Percentiles rank a stretch among this genome's conserved stretches.
Conservation (phyloP, 495 filamentous ascomycete genomes). For the Staphylotrichum tortipilum region DNA sequence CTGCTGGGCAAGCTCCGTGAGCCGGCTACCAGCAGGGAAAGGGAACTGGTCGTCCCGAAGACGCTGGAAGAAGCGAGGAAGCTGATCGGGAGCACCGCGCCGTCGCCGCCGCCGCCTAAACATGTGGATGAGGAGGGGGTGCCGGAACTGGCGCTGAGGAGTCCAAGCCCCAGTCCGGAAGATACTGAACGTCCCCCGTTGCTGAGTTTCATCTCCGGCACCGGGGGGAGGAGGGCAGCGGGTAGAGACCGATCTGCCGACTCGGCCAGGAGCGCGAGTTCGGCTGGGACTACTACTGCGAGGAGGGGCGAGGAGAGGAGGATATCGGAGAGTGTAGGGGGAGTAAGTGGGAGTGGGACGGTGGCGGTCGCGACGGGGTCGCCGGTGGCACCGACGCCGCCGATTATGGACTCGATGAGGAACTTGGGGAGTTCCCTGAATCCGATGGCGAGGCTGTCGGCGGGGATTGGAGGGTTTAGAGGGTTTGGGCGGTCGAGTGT, state of each 20-base stretch:
- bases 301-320: not conserved
- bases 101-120: not conserved
- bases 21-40: too few species aligned
- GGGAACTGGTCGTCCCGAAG: conserved; percentile 57
- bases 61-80: conserved; percentile 88
- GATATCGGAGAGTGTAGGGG: conserved; percentile 13
- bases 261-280: conserved; percentile 52
- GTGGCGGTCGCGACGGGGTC: not conserved
- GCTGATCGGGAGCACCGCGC: conserved; percentile 62
- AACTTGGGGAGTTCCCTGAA: conserved; percentile 76
- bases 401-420: conserved; percentile 70
- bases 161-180: conserved; percentile 35
- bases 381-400: conserved; percentile 42
- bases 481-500: conserved; percentile 57
- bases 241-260: too few species aligned
- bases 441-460: conserved; percentile 66
- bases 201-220: conserved; percentile 53
- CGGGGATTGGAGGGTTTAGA: conserved; percentile 58
- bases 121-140: too few species aligned
- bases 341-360: conserved; percentile 10
- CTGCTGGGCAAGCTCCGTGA: conserved; percentile 84
- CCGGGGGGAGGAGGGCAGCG: not conserved
- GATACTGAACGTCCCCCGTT: conserved; percentile 27
- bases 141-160: conserved; percentile 20
- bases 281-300: too few species aligned